Evolutionary conservation across 2,329 filamentous ascomycete genomes (phyloP), one percentile per base, ranked within the genome.

Genomic region (Fusarium graminum): DNA sequence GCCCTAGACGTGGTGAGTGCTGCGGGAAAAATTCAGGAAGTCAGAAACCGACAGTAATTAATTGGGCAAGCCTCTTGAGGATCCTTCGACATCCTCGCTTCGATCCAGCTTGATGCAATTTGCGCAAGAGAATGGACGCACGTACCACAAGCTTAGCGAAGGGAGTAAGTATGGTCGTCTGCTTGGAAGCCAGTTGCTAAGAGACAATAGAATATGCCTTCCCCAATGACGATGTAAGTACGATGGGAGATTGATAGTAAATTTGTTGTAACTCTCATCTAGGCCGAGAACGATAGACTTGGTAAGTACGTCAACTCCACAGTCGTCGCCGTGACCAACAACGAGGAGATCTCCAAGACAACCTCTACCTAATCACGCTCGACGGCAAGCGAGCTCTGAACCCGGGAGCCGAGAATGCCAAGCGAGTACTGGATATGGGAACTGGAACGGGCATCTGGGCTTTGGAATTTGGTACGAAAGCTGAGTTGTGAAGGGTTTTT

Each of bases 361-460:
- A 60, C 14, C 8, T 65, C 5, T 61, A 57, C 14, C 19, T 65
- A 2, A 61, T 65, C 1, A 65, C 55, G 0, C 45, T 65, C 1
- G 45, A 65, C 8, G 62, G 62, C 2, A 61, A 65, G 19, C 47
- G 61, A 14, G 62, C 62, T 4, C 9, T 65, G 16, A 65, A 65
- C 25, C 62, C 62, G 0, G 62, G 62, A 36, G 55, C 45, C 3
- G 55, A 61, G 5, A 56, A 32, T 6, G 61, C 61, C 3, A 65
- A 40, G 1, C 40, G 51, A 8, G 56, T 65, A 13, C 19, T 65
- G 14, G 61, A 65, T 6, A 17, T 65, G 56, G 63, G 63, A 16
- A 67, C 63, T 14, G 51, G 63, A 7, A 67, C 63, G 10, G 63
- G 63, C 7, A 39, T 65, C 4, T 65, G 63, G 62, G 62, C 63